These are phyloP conservation scores for Physaria fendleri DNA, from an alignment of 345 rosid species.

Conservation along the genomic window DNA sequence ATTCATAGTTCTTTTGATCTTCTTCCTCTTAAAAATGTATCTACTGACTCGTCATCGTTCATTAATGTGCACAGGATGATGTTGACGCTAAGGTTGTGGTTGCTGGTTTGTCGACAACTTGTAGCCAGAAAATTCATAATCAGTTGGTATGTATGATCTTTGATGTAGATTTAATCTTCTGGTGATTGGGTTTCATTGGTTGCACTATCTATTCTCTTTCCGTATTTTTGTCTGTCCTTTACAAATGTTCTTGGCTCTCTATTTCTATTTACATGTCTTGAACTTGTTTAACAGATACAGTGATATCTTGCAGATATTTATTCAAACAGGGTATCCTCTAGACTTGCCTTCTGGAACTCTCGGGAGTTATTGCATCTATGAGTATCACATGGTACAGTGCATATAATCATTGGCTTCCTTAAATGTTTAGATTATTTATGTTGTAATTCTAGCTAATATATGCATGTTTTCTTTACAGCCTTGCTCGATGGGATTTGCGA, in stretches of 20 bases:
- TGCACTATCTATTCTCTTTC: too few relatives aligned
- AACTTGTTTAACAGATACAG: not conserved
- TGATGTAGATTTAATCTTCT: not conserved
- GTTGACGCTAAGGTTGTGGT: slow-evolving; percentile 68
- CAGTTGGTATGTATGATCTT: slow-evolving; percentile 72
- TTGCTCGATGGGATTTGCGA: slow-evolving; percentile 99
- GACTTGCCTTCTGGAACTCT: slow-evolving; percentile 98
- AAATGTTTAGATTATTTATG: too few relatives aligned
- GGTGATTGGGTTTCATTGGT: too few relatives aligned
- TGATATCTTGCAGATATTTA: slow-evolving; percentile 76
- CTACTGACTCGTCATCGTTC: too few relatives aligned
- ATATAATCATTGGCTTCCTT: too few relatives aligned
- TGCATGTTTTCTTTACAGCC: slow-evolving; percentile 53
- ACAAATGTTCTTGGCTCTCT: not conserved
- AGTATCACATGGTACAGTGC: too few relatives aligned
- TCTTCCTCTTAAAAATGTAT: slow-evolving; percentile 11
- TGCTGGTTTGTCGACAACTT: slow-evolving; percentile 87
- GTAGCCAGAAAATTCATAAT: slow-evolving; percentile 98
- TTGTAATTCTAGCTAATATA: slow-evolving; percentile 7
- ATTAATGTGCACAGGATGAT: slow-evolving; percentile 62
- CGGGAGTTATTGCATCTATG: slow-evolving; percentile 98
- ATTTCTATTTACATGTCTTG: not conserved
- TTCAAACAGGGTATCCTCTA: slow-evolving; percentile 99
- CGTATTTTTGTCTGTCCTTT: too few relatives aligned
- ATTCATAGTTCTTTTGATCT: not conserved